Percentiles rank a stretch among this genome's conserved stretches.
Conservation (phyloP, 345 rosid genomes). For the Lepidium didymum region DNA sequence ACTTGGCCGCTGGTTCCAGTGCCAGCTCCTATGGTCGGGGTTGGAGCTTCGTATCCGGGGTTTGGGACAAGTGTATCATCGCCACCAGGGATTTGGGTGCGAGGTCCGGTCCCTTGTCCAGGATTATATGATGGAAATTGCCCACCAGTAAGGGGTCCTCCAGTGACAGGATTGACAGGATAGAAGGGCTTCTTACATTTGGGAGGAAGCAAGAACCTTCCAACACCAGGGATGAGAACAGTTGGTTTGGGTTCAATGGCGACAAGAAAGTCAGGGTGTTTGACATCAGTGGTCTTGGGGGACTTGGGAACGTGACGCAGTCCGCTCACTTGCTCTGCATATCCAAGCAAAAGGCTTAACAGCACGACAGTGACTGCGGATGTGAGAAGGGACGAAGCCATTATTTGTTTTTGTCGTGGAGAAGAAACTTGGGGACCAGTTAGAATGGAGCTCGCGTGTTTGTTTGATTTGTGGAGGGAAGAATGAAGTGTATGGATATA, state of each 20-base stretch:
- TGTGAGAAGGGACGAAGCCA: slow-evolving; percentile 22
- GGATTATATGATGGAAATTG: slow-evolving; percentile 21
- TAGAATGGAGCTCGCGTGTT: not conserved
- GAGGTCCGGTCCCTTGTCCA: slow-evolving; percentile 20
- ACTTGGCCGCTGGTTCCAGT: slow-evolving; percentile 22
- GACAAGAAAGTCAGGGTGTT: slow-evolving; percentile 51
- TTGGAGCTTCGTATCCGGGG: slow-evolving; percentile 59
- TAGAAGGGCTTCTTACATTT: slow-evolving; percentile 15
- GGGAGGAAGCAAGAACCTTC: slow-evolving; percentile 54
- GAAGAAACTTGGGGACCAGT: not conserved
- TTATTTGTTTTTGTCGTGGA: not conserved
- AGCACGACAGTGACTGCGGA: slow-evolving; percentile 6
- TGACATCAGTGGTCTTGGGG: slow-evolving; percentile 35
- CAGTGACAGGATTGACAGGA: slow-evolving; percentile 31
- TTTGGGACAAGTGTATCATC: slow-evolving; percentile 59
- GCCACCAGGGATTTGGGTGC: slow-evolving; percentile 46
- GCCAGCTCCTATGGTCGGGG: slow-evolving; percentile 29
- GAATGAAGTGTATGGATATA: not conserved
- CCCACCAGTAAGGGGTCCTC: slow-evolving; percentile 31
- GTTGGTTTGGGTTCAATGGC: slow-evolving; percentile 31
- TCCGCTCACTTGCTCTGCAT: slow-evolving; percentile 37
- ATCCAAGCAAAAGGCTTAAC: slow-evolving; percentile 25
- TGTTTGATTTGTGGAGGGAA: slow-evolving; percentile 16
- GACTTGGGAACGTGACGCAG: slow-evolving; percentile 34
- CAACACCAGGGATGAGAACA: slow-evolving; percentile 58